A percentile compares a stretch with the other conserved stretches of the same genome.
Conservation (phyloP, 2,329 filamentous ascomycete species). For the Cercospora sp. region DNA sequence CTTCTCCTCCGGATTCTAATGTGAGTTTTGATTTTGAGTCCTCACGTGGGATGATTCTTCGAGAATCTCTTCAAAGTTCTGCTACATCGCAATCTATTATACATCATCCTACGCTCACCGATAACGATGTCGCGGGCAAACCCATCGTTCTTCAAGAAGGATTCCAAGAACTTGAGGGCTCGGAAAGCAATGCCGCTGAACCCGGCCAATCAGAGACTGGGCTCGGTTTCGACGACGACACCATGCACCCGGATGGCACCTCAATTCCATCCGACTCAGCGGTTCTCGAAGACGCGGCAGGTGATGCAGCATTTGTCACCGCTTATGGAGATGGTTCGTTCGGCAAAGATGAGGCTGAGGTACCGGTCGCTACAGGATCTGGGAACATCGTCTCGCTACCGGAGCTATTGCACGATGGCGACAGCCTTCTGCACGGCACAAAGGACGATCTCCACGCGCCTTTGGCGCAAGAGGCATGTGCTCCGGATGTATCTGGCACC, state of each 20-base stretch:
- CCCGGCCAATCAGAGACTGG: constrained; percentile 11
- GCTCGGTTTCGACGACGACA: neutral
- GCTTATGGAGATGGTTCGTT: neutral
- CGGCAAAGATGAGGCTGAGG: neutral
- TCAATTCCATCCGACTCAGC: neutral
- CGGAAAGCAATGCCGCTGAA: neutral
- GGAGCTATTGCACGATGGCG: neutral
- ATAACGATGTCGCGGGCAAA: neutral
- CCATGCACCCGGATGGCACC: neutral
- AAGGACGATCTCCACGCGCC: neutral
- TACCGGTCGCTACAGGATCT: neutral
- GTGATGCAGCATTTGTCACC: constrained; percentile 12
- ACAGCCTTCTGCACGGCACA: constrained; percentile 9
- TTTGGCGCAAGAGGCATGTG: neutral
- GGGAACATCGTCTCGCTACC: constrained; percentile 5
- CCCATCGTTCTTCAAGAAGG: neutral
- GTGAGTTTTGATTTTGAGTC: constrained; percentile 31
- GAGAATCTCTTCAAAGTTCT: neutral
- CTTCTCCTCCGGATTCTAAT: constrained; percentile 39
- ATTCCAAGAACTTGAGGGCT: neutral
- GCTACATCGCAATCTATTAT: constrained; percentile 5
- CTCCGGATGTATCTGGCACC: constrained; percentile 2
- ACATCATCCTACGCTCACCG: neutral
- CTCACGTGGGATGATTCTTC: constrained; percentile 11
- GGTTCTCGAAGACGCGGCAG: neutral